Conservation (phyloP, 805 yeast species). For the Pichia kluyveri region DNA sequence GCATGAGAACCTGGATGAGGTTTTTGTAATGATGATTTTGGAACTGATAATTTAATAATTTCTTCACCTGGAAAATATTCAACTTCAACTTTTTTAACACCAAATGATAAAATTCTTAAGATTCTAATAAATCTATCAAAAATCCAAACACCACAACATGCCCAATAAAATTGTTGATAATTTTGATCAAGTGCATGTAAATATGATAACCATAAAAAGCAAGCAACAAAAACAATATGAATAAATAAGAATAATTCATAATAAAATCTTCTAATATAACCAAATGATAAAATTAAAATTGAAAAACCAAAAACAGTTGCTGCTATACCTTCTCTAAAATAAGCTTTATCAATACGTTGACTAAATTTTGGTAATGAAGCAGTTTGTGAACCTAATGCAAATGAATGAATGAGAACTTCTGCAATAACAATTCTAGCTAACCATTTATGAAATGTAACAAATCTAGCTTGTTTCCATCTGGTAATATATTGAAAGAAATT, state of each 20-base stretch:
- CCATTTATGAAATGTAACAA: slow-evolving; percentile 51
- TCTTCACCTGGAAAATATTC: slow-evolving; percentile 30
- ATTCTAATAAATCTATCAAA: slow-evolving; percentile 44
- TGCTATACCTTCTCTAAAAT: slow-evolving; percentile 25
- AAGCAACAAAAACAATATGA: slow-evolving; percentile 48
- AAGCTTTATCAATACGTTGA: slow-evolving; percentile 20
- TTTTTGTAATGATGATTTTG: slow-evolving; percentile 41
- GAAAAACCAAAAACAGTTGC: slow-evolving; percentile 27
- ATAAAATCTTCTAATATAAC: slow-evolving; percentile 38
- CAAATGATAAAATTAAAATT: slow-evolving; percentile 9
- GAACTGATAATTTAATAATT: slow-evolving; percentile 36
- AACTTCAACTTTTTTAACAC: slow-evolving; percentile 14
- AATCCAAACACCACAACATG: slow-evolving; percentile 40
- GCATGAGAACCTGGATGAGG: slow-evolving; percentile 55
- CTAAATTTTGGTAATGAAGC: slow-evolving; percentile 6
- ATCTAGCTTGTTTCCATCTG: slow-evolving; percentile 48
- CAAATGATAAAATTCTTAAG: slow-evolving; percentile 25
- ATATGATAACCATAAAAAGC: slow-evolving; percentile 49
- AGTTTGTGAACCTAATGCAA: slow-evolving; percentile 20
- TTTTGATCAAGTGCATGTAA: slow-evolving; percentile 38
- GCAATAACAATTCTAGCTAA: slow-evolving; percentile 36
- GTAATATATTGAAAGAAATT: slow-evolving; percentile 52
- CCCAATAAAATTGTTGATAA: slow-evolving; percentile 26
- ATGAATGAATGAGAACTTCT: slow-evolving; percentile 37
- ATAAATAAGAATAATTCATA: slow-evolving; percentile 54